Conservation (phyloP, 176 grass and related monocot species). For the Elymus sibiricus region DNA sequence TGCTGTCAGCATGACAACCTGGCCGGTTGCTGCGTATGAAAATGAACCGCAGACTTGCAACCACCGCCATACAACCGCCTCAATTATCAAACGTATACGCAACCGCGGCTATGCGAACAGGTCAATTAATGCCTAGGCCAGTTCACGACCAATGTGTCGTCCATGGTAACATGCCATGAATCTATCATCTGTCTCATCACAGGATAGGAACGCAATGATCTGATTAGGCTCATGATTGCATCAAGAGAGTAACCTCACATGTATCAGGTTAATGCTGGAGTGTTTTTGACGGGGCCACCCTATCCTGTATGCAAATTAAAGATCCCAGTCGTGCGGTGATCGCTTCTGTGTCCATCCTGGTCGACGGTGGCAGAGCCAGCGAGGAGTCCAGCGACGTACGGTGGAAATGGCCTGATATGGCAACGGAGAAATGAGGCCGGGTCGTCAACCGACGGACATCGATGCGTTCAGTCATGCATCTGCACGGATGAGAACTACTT, state of each 20-base stretch:
- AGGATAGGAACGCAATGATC: not conserved
- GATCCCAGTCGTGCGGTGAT: not conserved
- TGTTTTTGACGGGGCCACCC: not conserved
- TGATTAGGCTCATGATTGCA: not conserved
- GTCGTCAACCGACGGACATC: not conserved
- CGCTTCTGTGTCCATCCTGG: too few relatives aligned
- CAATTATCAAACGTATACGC: not conserved
- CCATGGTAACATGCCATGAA: not conserved
- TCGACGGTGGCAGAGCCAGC: not conserved
- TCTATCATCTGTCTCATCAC: not conserved
- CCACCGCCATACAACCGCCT: not conserved
- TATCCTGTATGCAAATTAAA: not conserved
- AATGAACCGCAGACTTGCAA: too few relatives aligned
- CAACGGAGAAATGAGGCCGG: not conserved
- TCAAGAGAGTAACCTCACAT: not conserved
- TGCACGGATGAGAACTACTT: not conserved
- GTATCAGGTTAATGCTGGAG: not conserved
- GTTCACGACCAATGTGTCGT: not conserved
- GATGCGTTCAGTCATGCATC: not conserved
- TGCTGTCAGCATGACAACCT: too few relatives aligned
- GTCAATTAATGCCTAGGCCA: constrained; percentile 4
- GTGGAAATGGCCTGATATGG: too few relatives aligned
- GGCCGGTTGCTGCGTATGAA: too few relatives aligned
- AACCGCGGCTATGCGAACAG: not conserved
- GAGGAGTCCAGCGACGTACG: not conserved